Conservation (phyloP, 2,329 filamentous ascomycete species). For the Huntiella savannae region DNA sequence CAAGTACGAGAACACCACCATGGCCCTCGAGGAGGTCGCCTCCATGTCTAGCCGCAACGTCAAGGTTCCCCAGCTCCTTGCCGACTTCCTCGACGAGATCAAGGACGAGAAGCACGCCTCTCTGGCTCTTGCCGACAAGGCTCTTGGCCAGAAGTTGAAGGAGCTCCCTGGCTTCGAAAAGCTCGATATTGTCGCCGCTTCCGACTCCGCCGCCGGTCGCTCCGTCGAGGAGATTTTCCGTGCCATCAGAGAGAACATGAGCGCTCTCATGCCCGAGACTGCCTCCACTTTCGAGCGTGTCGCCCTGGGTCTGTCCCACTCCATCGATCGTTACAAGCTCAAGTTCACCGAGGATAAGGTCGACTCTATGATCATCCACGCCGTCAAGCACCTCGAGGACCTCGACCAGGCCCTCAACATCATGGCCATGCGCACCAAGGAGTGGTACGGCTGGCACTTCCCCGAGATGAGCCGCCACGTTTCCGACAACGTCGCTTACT, state of each 20-base stretch:
- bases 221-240: constrained; percentile 65
- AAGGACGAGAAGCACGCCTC: constrained; percentile 97
- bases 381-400: constrained; percentile 82
- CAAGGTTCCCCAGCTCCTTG: constrained; percentile 79
- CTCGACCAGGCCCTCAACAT: constrained; percentile 98
- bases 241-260: constrained; percentile 77
- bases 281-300: constrained; percentile 82
- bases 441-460: constrained; percentile 99
- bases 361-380: constrained; percentile 98
- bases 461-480: constrained; percentile 94
- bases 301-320: constrained; percentile 90
- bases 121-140: constrained; percentile 81
- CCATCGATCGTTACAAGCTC: constrained; percentile 88
- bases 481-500: constrained; percentile 91
- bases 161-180: constrained; percentile 80
- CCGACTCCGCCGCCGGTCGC: constrained; percentile 50
- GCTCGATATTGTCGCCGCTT: constrained; percentile 58
- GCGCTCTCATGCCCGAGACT: constrained; percentile 72
- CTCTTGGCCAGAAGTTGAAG: constrained; percentile 78
- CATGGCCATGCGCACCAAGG: constrained; percentile 97
- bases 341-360: constrained; percentile 99
- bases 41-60: constrained; percentile 57
- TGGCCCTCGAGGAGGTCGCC: constrained; percentile 77
- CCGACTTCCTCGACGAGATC: constrained; percentile 65
- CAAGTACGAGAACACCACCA: constrained; percentile 89